A percentile compares a stretch with the other conserved stretches of the same genome.
Evolutionary conservation across 2,329 filamentous ascomycete species (phyloP).

Genomic region (Colletotrichum sp.): DNA sequence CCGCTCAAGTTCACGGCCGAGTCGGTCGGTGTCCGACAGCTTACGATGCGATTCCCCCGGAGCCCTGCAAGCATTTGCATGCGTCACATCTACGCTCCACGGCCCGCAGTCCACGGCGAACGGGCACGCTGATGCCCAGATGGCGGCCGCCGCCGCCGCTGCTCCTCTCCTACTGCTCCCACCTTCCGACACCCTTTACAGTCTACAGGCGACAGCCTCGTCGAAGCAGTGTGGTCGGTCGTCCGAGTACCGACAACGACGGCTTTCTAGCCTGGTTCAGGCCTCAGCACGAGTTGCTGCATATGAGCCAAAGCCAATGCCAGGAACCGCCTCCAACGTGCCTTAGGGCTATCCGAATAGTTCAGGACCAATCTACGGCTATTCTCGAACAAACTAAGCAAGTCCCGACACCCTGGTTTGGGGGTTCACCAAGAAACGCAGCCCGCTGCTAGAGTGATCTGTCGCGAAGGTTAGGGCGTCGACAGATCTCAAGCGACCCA

Average conservation of each 20-base stretch:
- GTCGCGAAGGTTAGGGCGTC: constrained; percentile 23
- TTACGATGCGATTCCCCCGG: not conserved
- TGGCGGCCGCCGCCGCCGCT: not conserved
- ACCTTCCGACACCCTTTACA: not conserved
- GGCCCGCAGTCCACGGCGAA: not conserved
- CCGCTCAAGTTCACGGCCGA: constrained; percentile 9
- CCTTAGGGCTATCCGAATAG: constrained; percentile 3
- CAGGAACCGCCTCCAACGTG: constrained; percentile 14
- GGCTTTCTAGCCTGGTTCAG: not conserved
- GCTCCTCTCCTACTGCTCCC: not conserved
- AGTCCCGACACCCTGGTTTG: constrained; percentile 23
- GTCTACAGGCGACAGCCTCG: not conserved
- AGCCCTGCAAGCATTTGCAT: not conserved
- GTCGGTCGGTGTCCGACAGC: constrained; percentile 8
- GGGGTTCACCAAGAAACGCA: constrained; percentile 24
- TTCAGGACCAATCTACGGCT: constrained; percentile 17
- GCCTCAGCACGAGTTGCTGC: not conserved
- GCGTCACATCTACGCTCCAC: not conserved
- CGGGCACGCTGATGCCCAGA: not conserved
- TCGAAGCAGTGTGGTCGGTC: not conserved
- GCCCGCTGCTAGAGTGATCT: constrained; percentile 24
- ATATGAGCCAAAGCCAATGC: not conserved
- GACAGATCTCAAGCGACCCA: constrained; percentile 25
- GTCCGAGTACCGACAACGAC: not conserved
- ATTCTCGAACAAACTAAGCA: constrained; percentile 20